Evolutionary conservation across 176 grass and related monocot genomes (phyloP).

Genomic region (Zizania latifolia): DNA sequence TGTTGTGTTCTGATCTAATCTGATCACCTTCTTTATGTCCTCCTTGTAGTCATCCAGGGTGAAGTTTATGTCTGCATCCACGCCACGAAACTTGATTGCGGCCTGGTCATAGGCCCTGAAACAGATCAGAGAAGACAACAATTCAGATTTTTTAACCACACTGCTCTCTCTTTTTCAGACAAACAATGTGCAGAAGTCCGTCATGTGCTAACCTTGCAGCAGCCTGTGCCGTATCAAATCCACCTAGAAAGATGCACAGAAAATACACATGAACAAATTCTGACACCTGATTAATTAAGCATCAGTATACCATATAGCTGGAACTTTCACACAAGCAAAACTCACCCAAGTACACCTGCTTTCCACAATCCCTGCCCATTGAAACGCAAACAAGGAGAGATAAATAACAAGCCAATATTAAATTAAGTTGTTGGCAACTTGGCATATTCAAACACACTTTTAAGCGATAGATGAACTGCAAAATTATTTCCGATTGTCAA

Average conservation of each 20-base stretch:
- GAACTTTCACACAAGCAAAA: not conserved
- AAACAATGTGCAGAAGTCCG: not conserved
- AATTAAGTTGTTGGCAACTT: no score
- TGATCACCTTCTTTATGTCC: slow-evolving; percentile 43
- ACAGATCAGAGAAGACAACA: not conserved
- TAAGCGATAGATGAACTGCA: no score
- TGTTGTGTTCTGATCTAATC: not conserved
- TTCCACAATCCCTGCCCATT: slow-evolving; percentile 56
- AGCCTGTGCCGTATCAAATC: slow-evolving; percentile 46
- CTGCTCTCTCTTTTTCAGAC: not conserved
- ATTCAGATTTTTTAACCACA: not conserved
- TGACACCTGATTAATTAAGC: not conserved
- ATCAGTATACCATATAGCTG: not conserved
- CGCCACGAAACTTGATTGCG: slow-evolving; percentile 54
- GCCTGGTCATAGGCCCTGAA: slow-evolving; percentile 53
- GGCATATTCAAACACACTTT: no score
- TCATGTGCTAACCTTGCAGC: slow-evolving; percentile 37
- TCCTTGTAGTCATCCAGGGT: slow-evolving; percentile 38
- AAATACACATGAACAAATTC: not conserved
- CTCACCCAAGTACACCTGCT: slow-evolving; percentile 77
- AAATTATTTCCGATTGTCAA: no score
- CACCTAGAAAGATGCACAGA: slow-evolving; percentile 12
- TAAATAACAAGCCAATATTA: no score
- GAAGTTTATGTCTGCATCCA: slow-evolving; percentile 55
- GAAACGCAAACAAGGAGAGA: not conserved